Evolutionary conservation across 2,329 filamentous ascomycete genomes (phyloP).

Genomic region (Microsporum ferrugineum): DNA sequence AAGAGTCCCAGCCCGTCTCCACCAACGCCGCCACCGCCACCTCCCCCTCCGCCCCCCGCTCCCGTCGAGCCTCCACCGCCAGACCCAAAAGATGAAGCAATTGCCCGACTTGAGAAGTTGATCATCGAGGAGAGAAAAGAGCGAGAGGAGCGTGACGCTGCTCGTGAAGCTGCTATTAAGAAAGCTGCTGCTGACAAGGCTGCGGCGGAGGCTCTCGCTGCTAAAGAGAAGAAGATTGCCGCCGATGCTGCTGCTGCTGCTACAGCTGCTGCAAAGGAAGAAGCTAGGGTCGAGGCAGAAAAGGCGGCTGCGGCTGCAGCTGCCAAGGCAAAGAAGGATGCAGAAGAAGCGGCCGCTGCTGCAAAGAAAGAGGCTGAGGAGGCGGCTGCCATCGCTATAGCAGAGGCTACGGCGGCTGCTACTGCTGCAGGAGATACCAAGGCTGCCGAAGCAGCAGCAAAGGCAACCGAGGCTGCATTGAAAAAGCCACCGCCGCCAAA

Average conservation of each 20-base stretch:
- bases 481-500: slow-evolving; percentile 47
- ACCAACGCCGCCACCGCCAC: slow-evolving; percentile 15
- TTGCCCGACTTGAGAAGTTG: slow-evolving; percentile 51
- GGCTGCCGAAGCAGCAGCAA: slow-evolving; percentile 24
- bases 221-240: slow-evolving; percentile 33
- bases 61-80: slow-evolving; percentile 26
- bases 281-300: slow-evolving; percentile 39
- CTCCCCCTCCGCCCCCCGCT: slow-evolving; percentile 19
- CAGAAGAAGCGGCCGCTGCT: slow-evolving; percentile 32
- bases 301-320: slow-evolving; percentile 39
- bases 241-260: slow-evolving; percentile 29
- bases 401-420: slow-evolving; percentile 27
- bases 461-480: slow-evolving; percentile 24
- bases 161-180: slow-evolving; percentile 36
- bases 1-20: slow-evolving; percentile 16
- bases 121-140: slow-evolving; percentile 36
- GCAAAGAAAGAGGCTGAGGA: slow-evolving; percentile 28
- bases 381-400: slow-evolving; percentile 29
- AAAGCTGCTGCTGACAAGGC: slow-evolving; percentile 40
- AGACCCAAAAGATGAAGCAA: slow-evolving; percentile 42
- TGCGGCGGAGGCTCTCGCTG: slow-evolving; percentile 26
- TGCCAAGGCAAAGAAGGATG: slow-evolving; percentile 36
- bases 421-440: slow-evolving; percentile 25
- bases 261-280: slow-evolving; percentile 25
- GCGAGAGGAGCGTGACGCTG: slow-evolving; percentile 31